A percentile compares a stretch with the other conserved stretches of the same genome.
phyloP scores from a whole-genome alignment of 192 early-diverging fungal genomes.

The Mortierella hygrophila region DNA sequence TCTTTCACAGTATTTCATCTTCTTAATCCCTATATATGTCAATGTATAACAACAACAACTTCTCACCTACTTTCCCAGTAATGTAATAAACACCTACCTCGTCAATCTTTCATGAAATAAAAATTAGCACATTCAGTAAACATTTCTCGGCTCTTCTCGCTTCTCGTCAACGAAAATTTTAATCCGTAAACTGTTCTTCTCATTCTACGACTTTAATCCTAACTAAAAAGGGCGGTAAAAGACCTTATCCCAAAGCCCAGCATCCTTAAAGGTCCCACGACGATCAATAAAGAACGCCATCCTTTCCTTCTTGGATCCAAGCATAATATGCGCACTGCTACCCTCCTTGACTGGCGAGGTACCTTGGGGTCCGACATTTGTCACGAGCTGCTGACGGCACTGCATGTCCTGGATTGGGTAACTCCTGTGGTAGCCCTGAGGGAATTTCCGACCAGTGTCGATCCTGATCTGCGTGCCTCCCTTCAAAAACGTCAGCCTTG shows the following conservation, averaged over 20 bases:
- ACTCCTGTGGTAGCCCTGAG: slow-evolving; percentile 35
- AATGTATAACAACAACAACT: not conserved
- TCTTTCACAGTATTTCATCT: not conserved
- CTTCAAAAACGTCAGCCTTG: slow-evolving; percentile 35
- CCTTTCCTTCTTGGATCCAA: slow-evolving; percentile 49
- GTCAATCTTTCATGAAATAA: not conserved
- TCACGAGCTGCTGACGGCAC: slow-evolving; percentile 44
- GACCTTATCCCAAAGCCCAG: slow-evolving; percentile 46
- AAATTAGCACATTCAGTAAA: not conserved
- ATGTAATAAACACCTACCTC: not conserved
- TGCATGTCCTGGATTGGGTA: slow-evolving; percentile 56
- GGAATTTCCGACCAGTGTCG: slow-evolving; percentile 52
- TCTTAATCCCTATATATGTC: not conserved
- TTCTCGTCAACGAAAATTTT: not conserved
- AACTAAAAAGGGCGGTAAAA: slow-evolving; percentile 27
- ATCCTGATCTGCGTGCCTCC: slow-evolving; percentile 51
- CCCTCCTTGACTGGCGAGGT: slow-evolving; percentile 38
- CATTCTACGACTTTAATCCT: not conserved
- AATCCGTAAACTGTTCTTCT: too few species aligned
- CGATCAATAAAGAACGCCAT: slow-evolving; percentile 54
- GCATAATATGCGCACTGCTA: slow-evolving; percentile 43
- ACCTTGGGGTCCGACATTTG: slow-evolving; percentile 44
- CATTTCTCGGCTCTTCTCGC: not conserved
- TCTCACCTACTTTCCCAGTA: not conserved
- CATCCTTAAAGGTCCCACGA: slow-evolving; percentile 35